A percentile compares a stretch with the other conserved stretches of the same genome.
These are phyloP conservation scores for Neoboletus magnificus DNA, from an alignment of 768 basidiomycete genomes.

Conservation along the genomic window DNA sequence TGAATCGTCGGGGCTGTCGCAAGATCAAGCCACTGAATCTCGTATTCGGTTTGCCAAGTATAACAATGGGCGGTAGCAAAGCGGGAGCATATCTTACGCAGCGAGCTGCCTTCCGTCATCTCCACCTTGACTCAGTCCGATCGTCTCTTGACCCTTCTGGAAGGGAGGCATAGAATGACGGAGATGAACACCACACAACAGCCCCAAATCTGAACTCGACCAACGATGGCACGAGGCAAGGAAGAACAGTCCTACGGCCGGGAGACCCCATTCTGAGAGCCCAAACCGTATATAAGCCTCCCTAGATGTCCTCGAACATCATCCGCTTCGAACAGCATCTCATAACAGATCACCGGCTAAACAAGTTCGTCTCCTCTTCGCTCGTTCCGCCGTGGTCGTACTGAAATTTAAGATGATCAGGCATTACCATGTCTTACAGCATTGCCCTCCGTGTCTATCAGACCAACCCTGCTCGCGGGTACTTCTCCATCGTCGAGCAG, in stretches of 20 bases:
- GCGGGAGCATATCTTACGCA: conserved; percentile 11
- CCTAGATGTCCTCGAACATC: too few species aligned
- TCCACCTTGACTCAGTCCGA: not conserved
- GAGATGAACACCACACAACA: not conserved
- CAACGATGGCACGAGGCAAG: not conserved
- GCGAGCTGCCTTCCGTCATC: not conserved
- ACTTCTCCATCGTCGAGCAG: not conserved
- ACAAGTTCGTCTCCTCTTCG: not conserved
- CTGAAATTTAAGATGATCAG: not conserved
- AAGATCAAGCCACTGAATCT: not conserved
- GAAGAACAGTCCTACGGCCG: not conserved
- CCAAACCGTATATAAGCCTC: not conserved
- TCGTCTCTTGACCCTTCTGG: not conserved
- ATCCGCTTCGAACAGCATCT: not conserved
- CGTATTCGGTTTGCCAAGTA: not conserved
- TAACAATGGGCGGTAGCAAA: not conserved
- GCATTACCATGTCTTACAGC: not conserved
- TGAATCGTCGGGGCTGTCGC: not conserved
- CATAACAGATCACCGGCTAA: not conserved
- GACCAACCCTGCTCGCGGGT: conserved; percentile 2
- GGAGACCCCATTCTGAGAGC: not conserved
- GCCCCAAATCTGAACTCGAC: not conserved
- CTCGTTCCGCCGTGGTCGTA: not conserved
- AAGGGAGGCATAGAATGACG: not conserved
- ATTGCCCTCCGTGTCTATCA: not conserved